Base-by-base conservation (phyloP, 2,329 filamentous ascomycete species). In the Stemphylium vesicarium region DNA sequence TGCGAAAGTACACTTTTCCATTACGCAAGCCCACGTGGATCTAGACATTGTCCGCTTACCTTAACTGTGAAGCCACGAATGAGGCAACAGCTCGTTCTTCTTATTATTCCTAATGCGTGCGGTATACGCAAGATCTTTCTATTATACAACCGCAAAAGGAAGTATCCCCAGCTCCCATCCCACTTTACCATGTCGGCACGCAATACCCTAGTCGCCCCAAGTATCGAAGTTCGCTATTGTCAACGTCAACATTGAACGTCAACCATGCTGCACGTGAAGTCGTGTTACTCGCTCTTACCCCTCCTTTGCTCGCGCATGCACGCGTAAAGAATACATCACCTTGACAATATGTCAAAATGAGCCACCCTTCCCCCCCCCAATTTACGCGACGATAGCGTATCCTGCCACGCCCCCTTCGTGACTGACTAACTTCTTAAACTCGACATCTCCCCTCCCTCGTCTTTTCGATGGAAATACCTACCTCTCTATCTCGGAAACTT, bases 251-350 rank as follows among this genome's bases (percentile, higher is more conserved):
- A n/a, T n/a, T n/a, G n/a, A n/a, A n/a, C 20, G 18, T 38, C 24
- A 38, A 38, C 6, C 16, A 20, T 32, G 15, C 20, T 42, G 22
- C 51, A 54, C 51, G 24, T 52, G 56, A 54, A 33, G 12, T 18
- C 47, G 41, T 32, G 49, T 24, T 26, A 43, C 32, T 20, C 31
- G 16, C 22, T 36, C 37, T 38, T 50, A 36, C 40, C 20, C 37
- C 18, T n/a, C 22, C 18, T 50, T 42, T 38, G 31, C 31, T 40
- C 44, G 40, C 50, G 35, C 29, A 39, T 53, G 38, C 26, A 45
- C 46, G 56, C 62, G 62, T 65, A 62, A 67, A 55, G 33, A 50
- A 15, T 56, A 42, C 57, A 61, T 66, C 64, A 66, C 56, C 37
- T 49, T 65, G 64, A 64, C 55, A 59, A 47, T 31, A 18, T 42